Percentiles rank a stretch among this genome's conserved stretches.
Conservation (phyloP, 1,284 basidiomycete species). For the Boletus albobrunnescens region DNA sequence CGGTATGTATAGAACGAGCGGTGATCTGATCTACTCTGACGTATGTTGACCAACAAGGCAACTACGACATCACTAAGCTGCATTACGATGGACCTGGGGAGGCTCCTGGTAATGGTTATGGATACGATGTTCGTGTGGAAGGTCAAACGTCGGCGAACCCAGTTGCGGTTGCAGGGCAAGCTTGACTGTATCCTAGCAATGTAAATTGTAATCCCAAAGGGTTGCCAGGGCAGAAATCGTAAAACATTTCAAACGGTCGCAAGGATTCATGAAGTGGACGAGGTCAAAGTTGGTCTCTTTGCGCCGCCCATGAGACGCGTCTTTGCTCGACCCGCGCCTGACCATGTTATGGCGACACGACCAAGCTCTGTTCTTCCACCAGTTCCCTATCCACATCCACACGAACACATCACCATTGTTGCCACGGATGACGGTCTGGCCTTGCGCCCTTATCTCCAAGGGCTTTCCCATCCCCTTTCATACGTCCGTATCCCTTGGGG, state of each 20-base stretch:
- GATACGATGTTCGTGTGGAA: constrained; percentile 64
- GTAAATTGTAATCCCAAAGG: constrained; percentile 12
- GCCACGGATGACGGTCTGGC: constrained; percentile 58
- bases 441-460: constrained; percentile 52
- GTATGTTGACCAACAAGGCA: constrained; percentile 45
- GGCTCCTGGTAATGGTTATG: constrained; percentile 65
- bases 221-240: neutral
- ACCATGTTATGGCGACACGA: constrained; percentile 33
- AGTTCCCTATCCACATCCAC: constrained; percentile 66
- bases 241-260: no score
- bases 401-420: constrained; percentile 60
- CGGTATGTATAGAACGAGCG: constrained; percentile 46
- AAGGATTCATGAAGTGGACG: neutral
- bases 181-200: constrained; percentile 15
- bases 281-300: neutral
- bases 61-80: constrained; percentile 76
- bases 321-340: constrained; percentile 14
- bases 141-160: constrained; percentile 26
- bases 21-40: constrained; percentile 10
- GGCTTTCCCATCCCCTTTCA: constrained; percentile 35
- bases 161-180: constrained; percentile 17
- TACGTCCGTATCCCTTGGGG: constrained; percentile 62
- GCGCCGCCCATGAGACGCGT: constrained; percentile 26
- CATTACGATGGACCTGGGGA: constrained; percentile 81
- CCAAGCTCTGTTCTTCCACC: constrained; percentile 63